phyloP scores from a whole-genome alignment of 1,284 basidiomycete genomes.

The Rhodotorula sp. region DNA sequence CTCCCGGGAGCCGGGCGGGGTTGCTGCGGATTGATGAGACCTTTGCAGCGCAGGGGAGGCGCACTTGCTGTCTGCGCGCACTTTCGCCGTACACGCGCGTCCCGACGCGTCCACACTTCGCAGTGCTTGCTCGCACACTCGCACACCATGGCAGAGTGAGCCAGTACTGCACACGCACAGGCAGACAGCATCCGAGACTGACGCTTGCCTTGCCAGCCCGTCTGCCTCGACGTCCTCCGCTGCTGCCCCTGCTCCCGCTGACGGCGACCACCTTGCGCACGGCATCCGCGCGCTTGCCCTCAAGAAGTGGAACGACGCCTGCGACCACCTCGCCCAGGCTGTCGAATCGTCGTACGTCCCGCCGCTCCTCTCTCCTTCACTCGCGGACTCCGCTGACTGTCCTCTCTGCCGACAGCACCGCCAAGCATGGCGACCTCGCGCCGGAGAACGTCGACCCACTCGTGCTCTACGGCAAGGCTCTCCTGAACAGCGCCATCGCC shows the following conservation, averaged over 20 bases:
- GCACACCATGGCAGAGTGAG: neutral
- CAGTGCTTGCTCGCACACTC: no score
- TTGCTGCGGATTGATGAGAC: neutral
- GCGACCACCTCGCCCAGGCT: slow-evolving; percentile 32
- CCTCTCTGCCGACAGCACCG: slow-evolving; percentile 17
- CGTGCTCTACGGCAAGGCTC: slow-evolving; percentile 46
- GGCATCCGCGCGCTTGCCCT: slow-evolving; percentile 33
- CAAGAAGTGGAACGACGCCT: slow-evolving; percentile 29
- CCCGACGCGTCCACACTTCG: no score
- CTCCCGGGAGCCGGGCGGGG: neutral
- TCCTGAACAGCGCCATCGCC: slow-evolving; percentile 45
- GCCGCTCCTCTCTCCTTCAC: no score
- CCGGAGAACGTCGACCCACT: slow-evolving; percentile 44
- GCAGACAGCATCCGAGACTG: neutral
- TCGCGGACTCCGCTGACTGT: neutral
- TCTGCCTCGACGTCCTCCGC: neutral
- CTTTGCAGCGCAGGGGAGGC: no score
- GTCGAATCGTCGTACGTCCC: slow-evolving; percentile 30
- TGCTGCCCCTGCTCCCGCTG: neutral
- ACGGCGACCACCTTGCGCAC: slow-evolving; percentile 26
- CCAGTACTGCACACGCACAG: neutral
- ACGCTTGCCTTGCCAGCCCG: neutral
- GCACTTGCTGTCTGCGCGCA: no score
- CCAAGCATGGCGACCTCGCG: slow-evolving; percentile 43
- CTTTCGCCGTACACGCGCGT: no score